Base-by-base conservation (phyloP, 2,329 filamentous ascomycete species). In the Paecilomyces variotii region DNA sequence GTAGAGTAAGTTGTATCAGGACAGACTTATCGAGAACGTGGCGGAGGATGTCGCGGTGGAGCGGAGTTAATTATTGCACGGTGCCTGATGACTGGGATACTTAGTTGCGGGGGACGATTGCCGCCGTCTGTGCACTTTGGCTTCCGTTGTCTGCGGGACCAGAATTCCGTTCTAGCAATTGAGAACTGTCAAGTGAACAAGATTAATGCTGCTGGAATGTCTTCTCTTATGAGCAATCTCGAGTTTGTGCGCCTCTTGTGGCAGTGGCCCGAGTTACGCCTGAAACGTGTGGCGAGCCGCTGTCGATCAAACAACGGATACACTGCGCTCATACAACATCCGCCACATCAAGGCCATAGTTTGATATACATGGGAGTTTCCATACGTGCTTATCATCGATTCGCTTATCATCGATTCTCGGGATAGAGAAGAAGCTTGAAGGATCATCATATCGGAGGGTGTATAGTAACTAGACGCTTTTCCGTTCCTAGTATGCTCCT, bases 21-120 rank as follows among this genome's bases (percentile, higher is more conserved):
- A 58, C 62, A 65, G 64, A 68, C 69, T 19, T 65, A 65, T 68
- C 68, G 69, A 58, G 62, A 65, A 65, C 63, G 67, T 63, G 62
- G 60, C 61, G 57, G 59, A 58, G 27, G 11, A 25, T n/a, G 50
- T 52, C 50, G 50, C 50, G 24, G 50, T 52, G 50, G 50, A 26
- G 24, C 50, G 50, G 50, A 52, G 50, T 52, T 27, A 26, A 52
- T 52, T 52, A 52, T 19, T 19, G 19, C 50, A 52, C 50, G 50
- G 27, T 50, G 68, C 67, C 68, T 69, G 57, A 69, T 39, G 65
- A 66, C 62, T 54, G 59, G 63, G 51, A 32, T 54, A 55, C 58
- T 39, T 62, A 57, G 60, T 62, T 66, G 64, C 63, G 68, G 64
- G 32, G 49, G 45, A 56, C 55, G 53, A 56, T 58, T 66, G 60